Evolutionary conservation across 257 asterid genomes (phyloP), one percentile per base, ranked within the genome.

Genomic region (Lycium ferocissimum): DNA sequence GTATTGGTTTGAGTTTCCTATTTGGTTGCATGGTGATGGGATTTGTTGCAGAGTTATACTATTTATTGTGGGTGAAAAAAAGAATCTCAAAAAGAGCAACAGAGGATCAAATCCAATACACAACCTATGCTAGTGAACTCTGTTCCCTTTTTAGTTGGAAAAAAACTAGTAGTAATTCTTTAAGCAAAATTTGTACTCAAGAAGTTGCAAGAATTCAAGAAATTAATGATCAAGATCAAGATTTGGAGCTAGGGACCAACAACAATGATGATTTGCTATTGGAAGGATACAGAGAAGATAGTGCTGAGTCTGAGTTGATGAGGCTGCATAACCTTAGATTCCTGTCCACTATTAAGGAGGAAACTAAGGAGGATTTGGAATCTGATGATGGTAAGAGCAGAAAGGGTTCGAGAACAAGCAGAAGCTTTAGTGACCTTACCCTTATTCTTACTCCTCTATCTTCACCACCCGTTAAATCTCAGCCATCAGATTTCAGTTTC

Each of bases 341-440:
- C 58, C 95, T 94, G 79, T 94, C 92, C 87, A 93, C 98, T 38
- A 94, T 94, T 71, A 89, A 89, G 51, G 98, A 94, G 70, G 98
- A 93, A 85, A 90, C 94, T 0, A 92, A 83, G 37, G 98, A 94
- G 40, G 98, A 94, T 86, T 85, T 94, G 94, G 98, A 94, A 38
- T 92, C 95, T 20, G 93, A 91, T 59, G 94, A 89, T 84, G 94
- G 91, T 43, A 79, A 89, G 85, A 91, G 93, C 69, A 83, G 86
- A 80, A 86, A 94, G 78, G 93, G 91, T 85, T n/a, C 76, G 83
- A 82, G 94, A 91, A 40, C 45, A 5, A 78, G 57, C 15, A 17
- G 43, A 61, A 61, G 70, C 18, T 81, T 35, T 61, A 49, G 79
- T 43, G 61, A 83, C 14, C 20, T 90, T 95, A 57, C 95, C 93